Evolutionary conservation across 1,284 basidiomycete genomes (phyloP).

Genomic region (Caloboletus firmus): DNA sequence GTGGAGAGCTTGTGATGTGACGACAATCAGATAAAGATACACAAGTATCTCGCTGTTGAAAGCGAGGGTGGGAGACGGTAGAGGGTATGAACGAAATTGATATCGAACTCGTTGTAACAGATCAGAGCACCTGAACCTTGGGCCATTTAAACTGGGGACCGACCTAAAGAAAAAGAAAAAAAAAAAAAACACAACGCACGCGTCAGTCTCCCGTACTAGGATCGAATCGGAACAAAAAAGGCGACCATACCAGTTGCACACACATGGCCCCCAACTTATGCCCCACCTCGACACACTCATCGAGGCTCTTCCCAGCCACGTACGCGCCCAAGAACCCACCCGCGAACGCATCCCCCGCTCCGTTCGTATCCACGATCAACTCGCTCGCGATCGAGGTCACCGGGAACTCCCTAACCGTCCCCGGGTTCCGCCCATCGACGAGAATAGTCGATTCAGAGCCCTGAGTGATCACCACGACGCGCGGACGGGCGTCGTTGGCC

Average conservation of each 20-base stretch:
- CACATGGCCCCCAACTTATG: conserved; percentile 91
- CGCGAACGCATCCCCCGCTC: conserved; percentile 99
- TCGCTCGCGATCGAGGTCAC: conserved; percentile 65
- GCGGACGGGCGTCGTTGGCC: conserved; percentile 70
- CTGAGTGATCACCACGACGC: conserved; percentile 91
- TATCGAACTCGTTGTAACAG: background rate
- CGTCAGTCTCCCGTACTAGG: background rate
- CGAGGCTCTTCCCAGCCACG: conserved; percentile 77
- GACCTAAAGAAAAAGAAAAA: conserved; percentile 42
- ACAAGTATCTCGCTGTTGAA: conserved; percentile 42
- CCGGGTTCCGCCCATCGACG: conserved; percentile 62
- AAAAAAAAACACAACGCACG: background rate
- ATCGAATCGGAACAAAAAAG: background rate
- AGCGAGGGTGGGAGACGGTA: conserved; percentile 32
- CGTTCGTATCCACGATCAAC: conserved; percentile 96
- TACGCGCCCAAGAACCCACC: conserved; percentile 93
- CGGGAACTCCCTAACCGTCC: conserved; percentile 54
- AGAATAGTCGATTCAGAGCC: conserved; percentile 83
- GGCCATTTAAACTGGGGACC: conserved; percentile 81
- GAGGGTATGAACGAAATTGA: conserved; percentile 4
- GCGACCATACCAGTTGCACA: conserved; percentile 72
- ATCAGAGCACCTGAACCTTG: conserved; percentile 66
- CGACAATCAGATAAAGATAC: conserved; percentile 28
- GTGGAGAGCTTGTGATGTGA: conserved; percentile 32
- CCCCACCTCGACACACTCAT: conserved; percentile 81